Evolutionary conservation across 306 rosid species (phyloP).

Genomic region (Cucumis cinereus): DNA sequence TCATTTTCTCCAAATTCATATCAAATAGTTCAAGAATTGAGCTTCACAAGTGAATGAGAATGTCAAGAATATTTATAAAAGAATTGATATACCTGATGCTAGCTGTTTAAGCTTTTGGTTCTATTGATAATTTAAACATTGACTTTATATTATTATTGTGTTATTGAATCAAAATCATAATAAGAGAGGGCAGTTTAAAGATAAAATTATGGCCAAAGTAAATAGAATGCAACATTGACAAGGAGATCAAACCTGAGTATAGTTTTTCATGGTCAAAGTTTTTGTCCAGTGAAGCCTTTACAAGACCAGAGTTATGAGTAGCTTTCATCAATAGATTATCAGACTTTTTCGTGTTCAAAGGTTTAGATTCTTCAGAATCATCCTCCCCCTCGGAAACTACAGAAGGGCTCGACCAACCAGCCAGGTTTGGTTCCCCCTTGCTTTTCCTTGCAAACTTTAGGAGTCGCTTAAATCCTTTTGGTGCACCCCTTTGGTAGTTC

Average conservation of each 20-base stretch:
- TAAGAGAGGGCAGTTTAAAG: not conserved
- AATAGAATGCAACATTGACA: conserved; percentile 3
- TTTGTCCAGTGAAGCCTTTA: conserved; percentile 45
- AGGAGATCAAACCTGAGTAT: conserved; percentile 23
- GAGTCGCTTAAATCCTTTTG: conserved; percentile 92
- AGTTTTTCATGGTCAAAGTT: conserved; percentile 41
- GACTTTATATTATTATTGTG: not conserved
- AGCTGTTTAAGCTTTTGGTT: not conserved
- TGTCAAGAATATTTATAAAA: not conserved
- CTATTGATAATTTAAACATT: not conserved
- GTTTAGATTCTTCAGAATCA: conserved; percentile 56
- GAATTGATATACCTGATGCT: not conserved
- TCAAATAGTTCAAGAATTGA: not conserved
- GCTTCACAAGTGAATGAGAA: not conserved
- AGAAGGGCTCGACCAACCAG: conserved; percentile 88
- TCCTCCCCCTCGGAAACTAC: conserved; percentile 98
- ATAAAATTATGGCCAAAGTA: not conserved
- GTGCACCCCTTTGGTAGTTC: conserved; percentile 77
- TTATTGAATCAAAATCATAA: not conserved
- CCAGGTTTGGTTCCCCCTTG: conserved; percentile 63
- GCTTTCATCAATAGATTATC: conserved; percentile 71
- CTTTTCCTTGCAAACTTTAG: conserved; percentile 87
- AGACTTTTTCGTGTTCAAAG: conserved; percentile 33
- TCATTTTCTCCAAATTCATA: not conserved
- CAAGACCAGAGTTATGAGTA: conserved; percentile 58